phyloP scores from a whole-genome alignment of 106 monocot genomes.

The Triglochin maritima region DNA sequence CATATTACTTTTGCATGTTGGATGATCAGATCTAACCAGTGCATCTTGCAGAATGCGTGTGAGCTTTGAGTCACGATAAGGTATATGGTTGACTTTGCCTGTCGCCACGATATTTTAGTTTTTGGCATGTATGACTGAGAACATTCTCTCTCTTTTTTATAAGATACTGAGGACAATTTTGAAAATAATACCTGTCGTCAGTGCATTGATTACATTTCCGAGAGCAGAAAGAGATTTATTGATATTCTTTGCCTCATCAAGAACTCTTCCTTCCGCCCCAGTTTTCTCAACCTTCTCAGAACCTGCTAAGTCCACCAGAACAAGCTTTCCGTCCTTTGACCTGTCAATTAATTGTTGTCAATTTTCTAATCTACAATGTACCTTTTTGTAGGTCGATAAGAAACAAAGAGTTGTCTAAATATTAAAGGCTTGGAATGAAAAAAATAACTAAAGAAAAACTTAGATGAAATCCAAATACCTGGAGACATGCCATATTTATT shows the following conservation, averaged over 20 bases:
- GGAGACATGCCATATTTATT: too few relatives aligned
- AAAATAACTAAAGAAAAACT: too few relatives aligned
- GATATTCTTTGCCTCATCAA: constrained; percentile 82
- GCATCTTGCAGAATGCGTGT: constrained; percentile 88
- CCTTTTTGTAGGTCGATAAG: too few relatives aligned
- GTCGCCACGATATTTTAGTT: neutral
- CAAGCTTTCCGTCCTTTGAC: constrained; percentile 55
- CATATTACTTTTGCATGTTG: neutral
- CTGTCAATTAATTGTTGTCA: constrained; percentile 13
- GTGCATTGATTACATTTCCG: constrained; percentile 81
- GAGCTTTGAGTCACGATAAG: constrained; percentile 77
- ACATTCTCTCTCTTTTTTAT: too few relatives aligned
- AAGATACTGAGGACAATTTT: too few relatives aligned
- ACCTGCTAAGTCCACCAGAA: constrained; percentile 86
- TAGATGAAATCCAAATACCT: too few relatives aligned
- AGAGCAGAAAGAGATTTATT: constrained; percentile 86
- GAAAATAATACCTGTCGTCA: constrained; percentile 42
- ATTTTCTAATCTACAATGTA: too few relatives aligned
- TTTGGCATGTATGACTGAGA: too few relatives aligned
- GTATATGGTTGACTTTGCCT: constrained; percentile 66
- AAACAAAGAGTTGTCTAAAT: too few relatives aligned
- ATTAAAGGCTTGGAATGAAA: too few relatives aligned
- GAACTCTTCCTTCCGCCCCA: constrained; percentile 68
- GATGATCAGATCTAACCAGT: constrained; percentile 29
- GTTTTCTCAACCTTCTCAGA: constrained; percentile 91